Evolutionary conservation across 331 rosid genomes (phyloP).

Genomic region (Quercus tomentella): DNA sequence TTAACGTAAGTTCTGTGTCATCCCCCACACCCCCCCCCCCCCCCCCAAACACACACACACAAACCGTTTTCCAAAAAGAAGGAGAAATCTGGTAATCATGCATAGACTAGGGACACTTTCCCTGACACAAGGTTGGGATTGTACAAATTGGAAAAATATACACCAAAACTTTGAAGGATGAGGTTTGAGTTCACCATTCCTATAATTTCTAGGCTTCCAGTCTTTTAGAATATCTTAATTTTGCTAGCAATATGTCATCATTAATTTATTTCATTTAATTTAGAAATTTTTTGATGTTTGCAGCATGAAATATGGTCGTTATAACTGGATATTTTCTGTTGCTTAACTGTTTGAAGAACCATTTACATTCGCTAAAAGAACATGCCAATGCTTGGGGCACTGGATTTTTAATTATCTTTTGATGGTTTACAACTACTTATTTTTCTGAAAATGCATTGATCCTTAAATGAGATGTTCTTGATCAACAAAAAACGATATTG

Average conservation of each 20-base stretch:
- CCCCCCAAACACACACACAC: too few species aligned
- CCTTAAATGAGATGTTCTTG: not conserved
- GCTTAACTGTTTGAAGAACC: not conserved
- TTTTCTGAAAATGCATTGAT: not conserved
- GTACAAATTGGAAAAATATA: too few species aligned
- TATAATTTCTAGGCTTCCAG: too few species aligned
- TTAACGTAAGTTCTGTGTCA: not conserved
- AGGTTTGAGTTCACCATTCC: too few species aligned
- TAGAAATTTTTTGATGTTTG: not conserved
- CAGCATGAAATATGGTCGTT: too few species aligned
- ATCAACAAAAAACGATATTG: not conserved
- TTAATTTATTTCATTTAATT: not conserved
- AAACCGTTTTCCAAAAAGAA: too few species aligned
- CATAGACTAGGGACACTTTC: too few species aligned
- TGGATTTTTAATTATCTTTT: not conserved
- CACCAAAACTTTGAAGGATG: too few species aligned
- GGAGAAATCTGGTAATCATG: too few species aligned
- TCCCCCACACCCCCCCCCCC: rapidly evolving
- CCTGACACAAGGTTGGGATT: too few species aligned
- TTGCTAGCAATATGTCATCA: too few species aligned
- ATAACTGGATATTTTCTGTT: not conserved
- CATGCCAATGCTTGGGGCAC: not conserved
- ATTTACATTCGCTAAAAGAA: not conserved
- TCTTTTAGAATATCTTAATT: too few species aligned
- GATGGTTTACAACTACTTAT: not conserved